These are phyloP conservation scores for Pyricularia grisea DNA, from an alignment of 2,329 filamentous ascomycete species.

Conservation along the genomic window DNA sequence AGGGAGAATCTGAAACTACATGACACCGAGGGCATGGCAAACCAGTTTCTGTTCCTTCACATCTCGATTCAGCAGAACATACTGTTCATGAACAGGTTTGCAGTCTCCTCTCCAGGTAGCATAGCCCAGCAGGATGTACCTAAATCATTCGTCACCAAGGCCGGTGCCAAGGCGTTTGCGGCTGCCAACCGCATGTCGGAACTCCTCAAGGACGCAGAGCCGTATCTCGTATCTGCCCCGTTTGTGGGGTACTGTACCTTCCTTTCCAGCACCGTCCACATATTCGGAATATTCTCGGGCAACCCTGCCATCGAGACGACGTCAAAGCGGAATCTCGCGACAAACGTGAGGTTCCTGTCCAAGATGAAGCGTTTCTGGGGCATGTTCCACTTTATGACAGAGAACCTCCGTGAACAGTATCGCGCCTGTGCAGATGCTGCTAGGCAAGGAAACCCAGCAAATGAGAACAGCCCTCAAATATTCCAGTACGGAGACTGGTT, in stretches of 20 bases:
- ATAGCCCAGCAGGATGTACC: slow-evolving; percentile 62
- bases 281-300: slow-evolving; percentile 83
- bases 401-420: slow-evolving; percentile 85
- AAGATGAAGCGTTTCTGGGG: slow-evolving; percentile 98
- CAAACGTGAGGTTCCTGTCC: slow-evolving; percentile 81
- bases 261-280: slow-evolving; percentile 86
- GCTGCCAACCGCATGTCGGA: slow-evolving; percentile 83
- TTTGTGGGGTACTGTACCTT: slow-evolving; percentile 96
- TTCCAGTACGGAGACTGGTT: slow-evolving; percentile 99
- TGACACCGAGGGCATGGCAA: slow-evolving; percentile 73
- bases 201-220: slow-evolving; percentile 70
- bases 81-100: slow-evolving; percentile 83
- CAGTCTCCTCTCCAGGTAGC: slow-evolving; percentile 60
- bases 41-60: slow-evolving; percentile 89
- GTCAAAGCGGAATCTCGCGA: slow-evolving; percentile 75
- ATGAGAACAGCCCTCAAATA: slow-evolving; percentile 46
- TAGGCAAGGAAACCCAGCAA: slow-evolving; percentile 49
- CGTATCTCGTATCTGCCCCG: slow-evolving; percentile 75
- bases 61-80: slow-evolving; percentile 83
- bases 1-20: slow-evolving; percentile 77
- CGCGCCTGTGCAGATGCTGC: slow-evolving; percentile 75
- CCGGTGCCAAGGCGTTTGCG: slow-evolving; percentile 66
- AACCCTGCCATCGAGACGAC: slow-evolving; percentile 65
- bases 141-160: slow-evolving; percentile 66
- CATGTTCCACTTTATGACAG: slow-evolving; percentile 95